Evolutionary conservation across 495 filamentous ascomycete species (phyloP).

Genomic region (Hypoxylon lienhwacheense): DNA sequence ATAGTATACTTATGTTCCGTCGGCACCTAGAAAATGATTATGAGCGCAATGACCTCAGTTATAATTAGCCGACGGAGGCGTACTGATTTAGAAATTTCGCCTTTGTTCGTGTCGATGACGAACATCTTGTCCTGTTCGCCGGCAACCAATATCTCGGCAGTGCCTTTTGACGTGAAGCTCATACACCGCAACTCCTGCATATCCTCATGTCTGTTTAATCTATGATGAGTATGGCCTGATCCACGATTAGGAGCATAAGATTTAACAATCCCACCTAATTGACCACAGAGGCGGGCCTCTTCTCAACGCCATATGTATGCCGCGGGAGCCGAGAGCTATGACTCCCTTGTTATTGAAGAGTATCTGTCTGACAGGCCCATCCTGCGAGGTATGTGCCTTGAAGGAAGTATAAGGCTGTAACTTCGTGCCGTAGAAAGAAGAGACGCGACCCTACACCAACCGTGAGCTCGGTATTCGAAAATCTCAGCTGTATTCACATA

Average conservation of each 20-base stretch:
- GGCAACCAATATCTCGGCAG: constrained; percentile 79
- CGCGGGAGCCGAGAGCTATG: constrained; percentile 72
- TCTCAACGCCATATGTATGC: constrained; percentile 81
- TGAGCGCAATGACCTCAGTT: constrained; percentile 17
- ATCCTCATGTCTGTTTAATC: constrained; percentile 58
- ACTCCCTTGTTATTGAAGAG: constrained; percentile 85
- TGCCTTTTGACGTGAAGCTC: constrained; percentile 86
- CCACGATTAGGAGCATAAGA: not conserved
- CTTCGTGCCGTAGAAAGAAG: constrained; percentile 81
- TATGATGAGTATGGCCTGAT: constrained; percentile 7
- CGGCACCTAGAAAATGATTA: constrained; percentile 53
- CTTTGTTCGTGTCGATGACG: constrained; percentile 85
- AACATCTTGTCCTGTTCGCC: constrained; percentile 88
- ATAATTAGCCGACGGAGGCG: not conserved
- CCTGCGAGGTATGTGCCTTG: constrained; percentile 64
- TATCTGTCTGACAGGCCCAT: constrained; percentile 76
- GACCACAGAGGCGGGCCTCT: constrained; percentile 86
- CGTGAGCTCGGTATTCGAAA: not conserved
- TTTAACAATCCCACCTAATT: constrained; percentile 55
- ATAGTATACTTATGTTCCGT: constrained; percentile 78
- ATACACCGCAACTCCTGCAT: constrained; percentile 88
- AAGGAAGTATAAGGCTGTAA: constrained; percentile 73
- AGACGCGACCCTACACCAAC: constrained; percentile 70
- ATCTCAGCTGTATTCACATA: too few species aligned
- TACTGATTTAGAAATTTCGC: constrained; percentile 71